A percentile compares a stretch with the other conserved stretches of the same genome.
phyloP scores from a whole-genome alignment of 2,329 filamentous ascomycete genomes.

The Fusarium napiforme region DNA sequence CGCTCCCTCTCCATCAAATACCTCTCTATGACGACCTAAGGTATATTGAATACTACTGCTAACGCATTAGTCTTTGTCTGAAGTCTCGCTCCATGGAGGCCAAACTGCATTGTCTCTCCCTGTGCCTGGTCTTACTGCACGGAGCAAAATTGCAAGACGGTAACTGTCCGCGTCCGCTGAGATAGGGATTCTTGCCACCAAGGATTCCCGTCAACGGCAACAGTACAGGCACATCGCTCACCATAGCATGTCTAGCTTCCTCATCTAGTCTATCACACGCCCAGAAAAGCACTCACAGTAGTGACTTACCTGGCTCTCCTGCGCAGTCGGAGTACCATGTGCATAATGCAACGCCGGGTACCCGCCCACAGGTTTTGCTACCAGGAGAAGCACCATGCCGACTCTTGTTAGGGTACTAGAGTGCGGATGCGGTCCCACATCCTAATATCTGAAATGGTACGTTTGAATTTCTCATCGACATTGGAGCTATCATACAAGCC shows the following conservation, averaged over 20 bases:
- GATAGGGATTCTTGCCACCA: constrained; percentile 24
- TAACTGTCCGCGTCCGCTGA: constrained; percentile 12
- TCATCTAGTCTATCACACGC: constrained; percentile 3
- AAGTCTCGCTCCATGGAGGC: constrained; percentile 13
- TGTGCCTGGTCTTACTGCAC: constrained; percentile 6
- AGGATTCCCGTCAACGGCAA: constrained; percentile 22
- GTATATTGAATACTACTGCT: background rate
- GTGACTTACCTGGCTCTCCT: background rate
- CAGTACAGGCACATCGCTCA: constrained; percentile 24
- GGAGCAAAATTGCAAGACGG: constrained; percentile 6
- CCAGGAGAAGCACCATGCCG: constrained; percentile 23
- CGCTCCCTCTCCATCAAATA: background rate
- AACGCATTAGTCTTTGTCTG: background rate
- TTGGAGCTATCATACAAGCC: background rate
- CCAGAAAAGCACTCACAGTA: constrained; percentile 15
- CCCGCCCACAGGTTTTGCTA: constrained; percentile 14
- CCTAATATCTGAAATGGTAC: constrained; percentile 14
- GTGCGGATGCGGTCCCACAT: constrained; percentile 23
- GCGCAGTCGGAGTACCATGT: constrained; percentile 1
- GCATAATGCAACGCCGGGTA: constrained; percentile 13
- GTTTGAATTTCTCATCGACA: constrained; percentile 18
- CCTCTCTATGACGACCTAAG: background rate
- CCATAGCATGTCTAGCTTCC: background rate
- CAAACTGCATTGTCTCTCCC: background rate
- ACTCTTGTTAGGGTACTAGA: constrained; percentile 8